These are phyloP conservation scores for Nigrograna mackinnonii DNA, from an alignment of 2,329 filamentous ascomycete genomes.

Conservation along the genomic window DNA sequence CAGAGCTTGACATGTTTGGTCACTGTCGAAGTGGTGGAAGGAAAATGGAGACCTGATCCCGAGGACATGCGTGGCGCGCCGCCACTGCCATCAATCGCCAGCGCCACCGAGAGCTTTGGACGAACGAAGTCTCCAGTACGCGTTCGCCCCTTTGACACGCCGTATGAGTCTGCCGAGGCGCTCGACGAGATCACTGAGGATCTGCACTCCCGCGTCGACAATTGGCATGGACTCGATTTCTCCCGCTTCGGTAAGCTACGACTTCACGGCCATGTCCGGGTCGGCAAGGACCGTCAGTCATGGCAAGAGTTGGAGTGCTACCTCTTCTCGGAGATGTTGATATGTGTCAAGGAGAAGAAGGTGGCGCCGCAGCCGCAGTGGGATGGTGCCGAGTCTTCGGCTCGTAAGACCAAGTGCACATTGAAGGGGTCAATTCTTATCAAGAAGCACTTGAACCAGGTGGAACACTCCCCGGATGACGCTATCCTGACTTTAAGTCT, in stretches of 20 bases:
- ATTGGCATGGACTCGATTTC: constrained; percentile 97
- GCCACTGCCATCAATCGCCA: constrained; percentile 53
- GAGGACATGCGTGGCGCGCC: constrained; percentile 70
- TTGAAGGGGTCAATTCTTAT: constrained; percentile 97
- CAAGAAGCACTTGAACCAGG: constrained; percentile 94
- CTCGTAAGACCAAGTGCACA: constrained; percentile 76
- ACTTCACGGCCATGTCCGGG: constrained; percentile 84
- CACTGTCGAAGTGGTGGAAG: constrained; percentile 90
- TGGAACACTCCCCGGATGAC: constrained; percentile 74
- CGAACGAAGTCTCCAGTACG: constrained; percentile 63
- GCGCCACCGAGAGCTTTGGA: constrained; percentile 48
- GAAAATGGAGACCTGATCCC: constrained; percentile 84
- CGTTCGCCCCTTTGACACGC: constrained; percentile 50
- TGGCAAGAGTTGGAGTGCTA: constrained; percentile 99
- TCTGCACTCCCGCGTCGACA: constrained; percentile 85
- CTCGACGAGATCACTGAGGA: constrained; percentile 86
- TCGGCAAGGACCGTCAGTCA: constrained; percentile 93
- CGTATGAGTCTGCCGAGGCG: constrained; percentile 75
- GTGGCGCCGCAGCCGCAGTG: constrained; percentile 64
- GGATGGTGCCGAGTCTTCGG: constrained; percentile 56
- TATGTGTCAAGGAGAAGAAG: constrained; percentile 98
- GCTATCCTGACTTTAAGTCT: constrained; percentile 86
- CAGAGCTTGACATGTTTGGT: constrained; percentile 93
- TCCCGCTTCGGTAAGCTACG: constrained; percentile 89
- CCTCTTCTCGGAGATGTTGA: constrained; percentile 97